Percentiles rank a stretch among this genome's conserved stretches.
Conservation (phyloP, 169 alveolate species). For the Plasmodium gallinaceum region DNA sequence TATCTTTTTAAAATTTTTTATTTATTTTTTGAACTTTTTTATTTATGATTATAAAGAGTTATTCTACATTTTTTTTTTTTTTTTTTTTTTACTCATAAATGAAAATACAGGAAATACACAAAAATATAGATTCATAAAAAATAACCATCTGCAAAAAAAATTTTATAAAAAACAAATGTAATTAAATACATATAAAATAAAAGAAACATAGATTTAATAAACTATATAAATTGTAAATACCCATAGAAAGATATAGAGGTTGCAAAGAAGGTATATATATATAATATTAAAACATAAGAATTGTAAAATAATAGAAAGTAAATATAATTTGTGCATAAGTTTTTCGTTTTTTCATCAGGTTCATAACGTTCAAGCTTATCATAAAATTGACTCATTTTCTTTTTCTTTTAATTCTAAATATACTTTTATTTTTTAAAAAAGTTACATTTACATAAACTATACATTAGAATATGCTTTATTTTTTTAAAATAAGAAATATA, state of each 20-base stretch:
- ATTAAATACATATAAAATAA: background rate
- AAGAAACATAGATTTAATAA: background rate
- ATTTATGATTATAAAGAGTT: too few species aligned
- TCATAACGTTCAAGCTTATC: conserved; percentile 50
- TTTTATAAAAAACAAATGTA: conserved; percentile 2
- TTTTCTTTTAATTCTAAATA: background rate
- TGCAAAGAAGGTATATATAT: conserved; percentile 55
- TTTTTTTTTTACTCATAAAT: conserved; percentile 38
- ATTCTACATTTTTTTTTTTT: background rate
- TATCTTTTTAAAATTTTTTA: background rate
- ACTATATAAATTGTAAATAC: conserved; percentile 4
- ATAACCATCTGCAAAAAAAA: conserved; percentile 46
- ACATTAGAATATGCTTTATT: too few species aligned
- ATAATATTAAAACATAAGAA: conserved; percentile 40
- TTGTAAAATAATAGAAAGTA: conserved; percentile 34
- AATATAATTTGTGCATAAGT: conserved; percentile 42
- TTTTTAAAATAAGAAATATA: too few species aligned
- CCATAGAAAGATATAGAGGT: conserved; percentile 43
- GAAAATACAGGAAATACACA: conserved; percentile 46
- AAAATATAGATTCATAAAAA: conserved; percentile 52
- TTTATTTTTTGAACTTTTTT: background rate
- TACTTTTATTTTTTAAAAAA: too few species aligned
- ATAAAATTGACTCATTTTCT: conserved; percentile 49
- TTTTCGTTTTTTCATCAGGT: conserved; percentile 55
- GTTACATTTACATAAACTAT: too few species aligned